These are phyloP conservation scores for Epichloe hybrida DNA, from an alignment of 2,329 filamentous ascomycete genomes.

Conservation along the genomic window DNA sequence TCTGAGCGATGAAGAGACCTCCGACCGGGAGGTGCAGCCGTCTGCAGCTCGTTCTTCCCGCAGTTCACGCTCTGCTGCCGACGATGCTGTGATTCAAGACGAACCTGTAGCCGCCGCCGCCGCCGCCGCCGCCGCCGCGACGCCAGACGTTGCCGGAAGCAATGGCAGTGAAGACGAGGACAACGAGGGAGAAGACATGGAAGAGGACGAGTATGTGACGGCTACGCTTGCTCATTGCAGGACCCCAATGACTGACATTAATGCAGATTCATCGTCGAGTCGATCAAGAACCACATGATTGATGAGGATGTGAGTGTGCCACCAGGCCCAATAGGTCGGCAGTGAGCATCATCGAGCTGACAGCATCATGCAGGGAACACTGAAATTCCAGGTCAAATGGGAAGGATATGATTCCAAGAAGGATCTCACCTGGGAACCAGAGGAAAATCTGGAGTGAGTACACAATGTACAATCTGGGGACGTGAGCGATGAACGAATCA, in stretches of 20 bases:
- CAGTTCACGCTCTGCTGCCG: conserved; percentile 12
- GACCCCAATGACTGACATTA: conserved; percentile 10
- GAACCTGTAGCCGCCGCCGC: neutral
- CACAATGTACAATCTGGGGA: neutral
- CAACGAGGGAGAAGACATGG: conserved; percentile 16
- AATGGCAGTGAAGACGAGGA: conserved; percentile 18
- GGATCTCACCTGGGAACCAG: conserved; percentile 69
- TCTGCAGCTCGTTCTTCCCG: conserved; percentile 11
- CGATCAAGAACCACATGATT: conserved; percentile 53
- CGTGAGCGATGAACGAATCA: neutral
- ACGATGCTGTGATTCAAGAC: neutral
- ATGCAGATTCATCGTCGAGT: conserved; percentile 59
- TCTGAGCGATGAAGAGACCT: conserved; percentile 23
- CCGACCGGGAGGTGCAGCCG: conserved; percentile 16
- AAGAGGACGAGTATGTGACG: conserved; percentile 29
- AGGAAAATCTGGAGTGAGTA: conserved; percentile 40
- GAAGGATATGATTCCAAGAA: conserved; percentile 57
- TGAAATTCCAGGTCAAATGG: conserved; percentile 67
- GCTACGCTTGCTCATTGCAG: conserved; percentile 5
- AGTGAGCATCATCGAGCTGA: conserved; percentile 2
- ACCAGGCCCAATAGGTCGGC: neutral
- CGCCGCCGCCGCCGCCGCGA: neutral
- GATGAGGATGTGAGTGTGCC: conserved; percentile 34
- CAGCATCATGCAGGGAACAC: conserved; percentile 24
- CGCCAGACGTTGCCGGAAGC: conserved; percentile 13